Evolutionary conservation across 2,329 filamentous ascomycete species (phyloP).

Genomic region (Nothomitra cinnamomea): DNA sequence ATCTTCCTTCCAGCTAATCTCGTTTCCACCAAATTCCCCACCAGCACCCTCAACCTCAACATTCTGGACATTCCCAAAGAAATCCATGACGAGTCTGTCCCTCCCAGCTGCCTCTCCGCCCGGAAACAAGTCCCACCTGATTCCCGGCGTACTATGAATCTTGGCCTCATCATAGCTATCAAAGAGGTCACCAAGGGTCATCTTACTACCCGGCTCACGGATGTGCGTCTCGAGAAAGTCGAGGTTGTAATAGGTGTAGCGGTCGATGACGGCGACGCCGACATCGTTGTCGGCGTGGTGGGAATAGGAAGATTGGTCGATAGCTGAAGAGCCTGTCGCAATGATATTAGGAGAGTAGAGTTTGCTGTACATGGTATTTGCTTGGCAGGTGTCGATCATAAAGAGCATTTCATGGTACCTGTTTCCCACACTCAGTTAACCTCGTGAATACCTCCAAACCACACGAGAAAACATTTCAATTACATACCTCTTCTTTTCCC

Average conservation of each 20-base stretch:
- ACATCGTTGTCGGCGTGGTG: constrained; percentile 98
- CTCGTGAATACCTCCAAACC: neutral
- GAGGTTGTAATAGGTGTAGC: constrained; percentile 96
- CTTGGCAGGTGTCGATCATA: constrained; percentile 99
- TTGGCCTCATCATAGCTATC: constrained; percentile 91
- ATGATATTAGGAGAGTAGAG: constrained; percentile 98
- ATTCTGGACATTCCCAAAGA: constrained; percentile 96
- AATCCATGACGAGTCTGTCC: constrained; percentile 76
- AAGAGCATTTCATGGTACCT: constrained; percentile 95
- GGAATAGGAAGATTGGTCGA: constrained; percentile 92
- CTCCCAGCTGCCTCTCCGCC: constrained; percentile 65
- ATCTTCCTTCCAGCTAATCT: constrained; percentile 45
- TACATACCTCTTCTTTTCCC: constrained; percentile 90
- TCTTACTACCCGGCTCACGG: constrained; percentile 67
- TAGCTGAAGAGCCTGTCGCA: constrained; percentile 86
- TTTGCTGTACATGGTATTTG: constrained; percentile 97
- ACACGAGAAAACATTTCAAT: neutral
- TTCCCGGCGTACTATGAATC: constrained; percentile 82
- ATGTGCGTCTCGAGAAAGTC: constrained; percentile 91
- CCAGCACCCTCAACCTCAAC: constrained; percentile 64
- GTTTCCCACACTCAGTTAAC: constrained; percentile 1
- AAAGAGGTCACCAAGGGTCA: constrained; percentile 84
- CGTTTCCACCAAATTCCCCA: constrained; percentile 30
- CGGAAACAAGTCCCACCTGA: constrained; percentile 87
- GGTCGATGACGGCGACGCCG: constrained; percentile 92